Conservation (phyloP, 495 filamentous ascomycete genomes). For the Penicillium taxi region DNA sequence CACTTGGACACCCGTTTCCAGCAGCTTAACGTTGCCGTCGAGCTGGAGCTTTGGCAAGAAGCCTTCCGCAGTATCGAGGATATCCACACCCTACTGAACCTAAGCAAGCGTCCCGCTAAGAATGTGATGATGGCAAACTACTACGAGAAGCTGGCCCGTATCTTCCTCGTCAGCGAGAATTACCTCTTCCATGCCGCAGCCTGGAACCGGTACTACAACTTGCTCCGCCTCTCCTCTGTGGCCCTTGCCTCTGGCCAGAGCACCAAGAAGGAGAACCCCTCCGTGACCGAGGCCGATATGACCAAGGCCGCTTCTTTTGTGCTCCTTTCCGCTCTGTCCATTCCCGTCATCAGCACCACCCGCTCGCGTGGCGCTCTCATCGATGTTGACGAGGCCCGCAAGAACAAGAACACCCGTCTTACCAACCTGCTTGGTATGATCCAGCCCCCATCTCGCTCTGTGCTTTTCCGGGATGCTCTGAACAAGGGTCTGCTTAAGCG, state of each 20-base stretch:
- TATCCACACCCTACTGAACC: slow-evolving; percentile 94
- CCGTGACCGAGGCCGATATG: slow-evolving; percentile 79
- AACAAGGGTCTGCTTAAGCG: slow-evolving; percentile 90
- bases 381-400: slow-evolving; percentile 92
- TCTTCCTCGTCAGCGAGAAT: slow-evolving; percentile 98
- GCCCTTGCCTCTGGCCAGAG: slow-evolving; percentile 76
- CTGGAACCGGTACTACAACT: slow-evolving; percentile 93
- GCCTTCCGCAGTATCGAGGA: slow-evolving; percentile 98
- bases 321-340: slow-evolving; percentile 87
- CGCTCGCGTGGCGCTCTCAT: slow-evolving; percentile 91
- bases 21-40: slow-evolving; percentile 95
- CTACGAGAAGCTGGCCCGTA: slow-evolving; percentile 97
- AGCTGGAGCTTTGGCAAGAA: slow-evolving; percentile 98
- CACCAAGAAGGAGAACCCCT: slow-evolving; percentile 88
- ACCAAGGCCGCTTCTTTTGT: slow-evolving; percentile 88
- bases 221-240: slow-evolving; percentile 83
- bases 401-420: slow-evolving; percentile 96
- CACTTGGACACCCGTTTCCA: slow-evolving; percentile 97
- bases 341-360: slow-evolving; percentile 97
- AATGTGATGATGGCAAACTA: slow-evolving; percentile 99
- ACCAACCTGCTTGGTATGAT: slow-evolving; percentile 94
- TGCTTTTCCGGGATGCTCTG: slow-evolving; percentile 88
- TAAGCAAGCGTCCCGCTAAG: slow-evolving; percentile 99
- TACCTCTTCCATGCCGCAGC: slow-evolving; percentile 98
- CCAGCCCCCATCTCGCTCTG: slow-evolving; percentile 77